phyloP scores from a whole-genome alignment of 2,329 filamentous ascomycete species.

The Colletotrichum brevisporum region DNA sequence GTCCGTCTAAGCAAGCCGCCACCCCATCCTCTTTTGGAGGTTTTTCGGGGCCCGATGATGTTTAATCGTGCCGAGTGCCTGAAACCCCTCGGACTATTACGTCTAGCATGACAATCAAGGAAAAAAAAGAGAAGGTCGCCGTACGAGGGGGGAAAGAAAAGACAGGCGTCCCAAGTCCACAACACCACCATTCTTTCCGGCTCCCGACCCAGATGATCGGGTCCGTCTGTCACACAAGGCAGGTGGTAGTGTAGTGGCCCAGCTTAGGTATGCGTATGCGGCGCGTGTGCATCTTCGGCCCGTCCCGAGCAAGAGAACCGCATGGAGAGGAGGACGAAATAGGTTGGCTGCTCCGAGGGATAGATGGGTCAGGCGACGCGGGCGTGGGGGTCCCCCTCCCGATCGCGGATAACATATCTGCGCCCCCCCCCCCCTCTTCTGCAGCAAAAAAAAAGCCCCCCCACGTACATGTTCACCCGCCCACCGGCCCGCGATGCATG shows the following conservation, averaged over 20 bases:
- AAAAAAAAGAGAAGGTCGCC: no score
- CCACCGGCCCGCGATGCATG: constrained; percentile 1
- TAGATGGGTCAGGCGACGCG: neutral
- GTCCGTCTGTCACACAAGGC: neutral
- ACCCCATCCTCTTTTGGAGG: no score
- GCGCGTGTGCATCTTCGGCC: constrained; percentile 12
- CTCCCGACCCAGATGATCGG: neutral
- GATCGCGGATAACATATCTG: neutral
- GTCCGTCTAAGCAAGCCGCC: no score
- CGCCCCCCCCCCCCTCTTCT: neutral
- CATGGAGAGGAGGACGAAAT: neutral
- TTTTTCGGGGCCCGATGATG: no score
- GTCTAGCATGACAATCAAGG: no score
- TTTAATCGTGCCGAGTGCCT: no score
- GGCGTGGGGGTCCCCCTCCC: constrained; percentile 8
- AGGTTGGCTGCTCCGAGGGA: constrained; percentile 1
- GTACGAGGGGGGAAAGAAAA: no score
- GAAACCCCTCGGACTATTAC: no score
- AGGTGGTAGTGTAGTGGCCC: neutral
- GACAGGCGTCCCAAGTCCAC: neutral
- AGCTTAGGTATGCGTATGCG: neutral
- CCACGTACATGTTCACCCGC: constrained; percentile 8
- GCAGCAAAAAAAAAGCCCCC: neutral
- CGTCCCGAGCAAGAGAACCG: constrained; percentile 17
- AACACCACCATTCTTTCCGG: neutral